These are phyloP conservation scores for Hemisphaericaspora subhashii DNA, from an alignment of 1,139 yeast species.

Conservation along the genomic window DNA sequence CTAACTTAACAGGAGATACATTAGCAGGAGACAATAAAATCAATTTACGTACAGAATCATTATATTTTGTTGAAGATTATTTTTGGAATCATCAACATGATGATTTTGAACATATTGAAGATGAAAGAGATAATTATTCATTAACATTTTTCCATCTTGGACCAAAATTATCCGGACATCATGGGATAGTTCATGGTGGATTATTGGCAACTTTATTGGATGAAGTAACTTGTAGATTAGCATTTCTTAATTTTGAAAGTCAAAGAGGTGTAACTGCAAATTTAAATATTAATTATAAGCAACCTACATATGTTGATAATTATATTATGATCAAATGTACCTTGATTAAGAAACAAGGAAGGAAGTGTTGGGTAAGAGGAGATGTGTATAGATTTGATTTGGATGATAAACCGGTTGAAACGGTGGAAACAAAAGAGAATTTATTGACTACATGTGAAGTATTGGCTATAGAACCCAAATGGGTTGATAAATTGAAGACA, in stretches of 20 bases:
- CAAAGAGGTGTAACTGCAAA: constrained; percentile 48
- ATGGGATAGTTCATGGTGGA: constrained; percentile 57
- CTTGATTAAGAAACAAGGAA: constrained; percentile 33
- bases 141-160: constrained; percentile 50
- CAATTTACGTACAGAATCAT: constrained; percentile 34
- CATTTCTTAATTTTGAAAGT: constrained; percentile 46
- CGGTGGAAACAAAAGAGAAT: constrained; percentile 23
- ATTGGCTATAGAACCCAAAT: constrained; percentile 47
- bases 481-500: constrained; percentile 39
- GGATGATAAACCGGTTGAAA: constrained; percentile 17
- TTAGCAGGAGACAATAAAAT: constrained; percentile 38
- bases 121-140: constrained; percentile 21
- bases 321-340: constrained; percentile 37
- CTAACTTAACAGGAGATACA: constrained; percentile 40
- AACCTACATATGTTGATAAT: constrained; percentile 38
- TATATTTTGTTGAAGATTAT: constrained; percentile 36
- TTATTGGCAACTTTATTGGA: constrained; percentile 54
- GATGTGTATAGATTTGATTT: constrained; percentile 26
- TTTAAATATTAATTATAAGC: constrained; percentile 41
- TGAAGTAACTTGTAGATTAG: constrained; percentile 53
- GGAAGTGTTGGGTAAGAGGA: constrained; percentile 48
- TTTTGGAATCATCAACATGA: constrained; percentile 19
- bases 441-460: constrained; percentile 43
- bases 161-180: constrained; percentile 47
- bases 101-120: constrained; percentile 15